Percentiles rank a stretch among this genome's conserved stretches.
phyloP scores from a whole-genome alignment of 2,329 filamentous ascomycete species.

The Penicillium sclerotiorum region DNA sequence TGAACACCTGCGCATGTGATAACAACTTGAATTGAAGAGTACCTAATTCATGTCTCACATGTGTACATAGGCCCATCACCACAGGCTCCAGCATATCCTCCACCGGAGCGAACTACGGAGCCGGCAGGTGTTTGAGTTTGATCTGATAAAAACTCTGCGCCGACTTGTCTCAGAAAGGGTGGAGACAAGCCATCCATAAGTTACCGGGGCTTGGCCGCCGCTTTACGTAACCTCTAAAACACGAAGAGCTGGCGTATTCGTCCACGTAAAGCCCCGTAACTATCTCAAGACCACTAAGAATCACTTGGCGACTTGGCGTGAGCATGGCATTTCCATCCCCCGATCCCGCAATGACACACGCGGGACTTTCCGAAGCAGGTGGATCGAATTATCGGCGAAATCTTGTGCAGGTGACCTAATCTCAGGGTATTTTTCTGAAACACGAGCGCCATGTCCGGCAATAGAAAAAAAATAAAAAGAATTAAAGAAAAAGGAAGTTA shows the following conservation, averaged over 20 bases:
- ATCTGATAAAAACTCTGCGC: slow-evolving; percentile 5
- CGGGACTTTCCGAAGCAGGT: slow-evolving; percentile 2
- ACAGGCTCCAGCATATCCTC: not conserved
- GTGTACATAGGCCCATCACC: not conserved
- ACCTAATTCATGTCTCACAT: not conserved
- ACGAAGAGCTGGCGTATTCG: not conserved
- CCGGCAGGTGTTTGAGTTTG: too few relatives aligned
- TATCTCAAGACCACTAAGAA: slow-evolving; percentile 1
- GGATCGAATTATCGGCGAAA: not conserved
- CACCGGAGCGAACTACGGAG: not conserved
- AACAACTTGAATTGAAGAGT: too few relatives aligned
- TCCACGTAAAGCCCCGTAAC: not conserved
- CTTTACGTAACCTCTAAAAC: slow-evolving; percentile 2
- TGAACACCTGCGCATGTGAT: too few relatives aligned
- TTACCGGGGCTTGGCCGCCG: not conserved
- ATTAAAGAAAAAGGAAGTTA: not conserved
- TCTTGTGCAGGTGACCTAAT: not conserved
- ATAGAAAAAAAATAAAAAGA: not conserved
- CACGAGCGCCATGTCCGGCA: not conserved
- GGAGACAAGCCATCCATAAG: not conserved
- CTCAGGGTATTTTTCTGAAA: not conserved
- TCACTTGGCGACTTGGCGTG: slow-evolving; percentile 1
- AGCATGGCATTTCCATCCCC: not conserved
- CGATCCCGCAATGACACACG: not conserved
- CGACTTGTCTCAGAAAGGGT: not conserved